Percentiles rank a stretch among this genome's conserved stretches.
Conservation (phyloP, 148 eudicot species). For the Rhododendron ferrugineum region DNA sequence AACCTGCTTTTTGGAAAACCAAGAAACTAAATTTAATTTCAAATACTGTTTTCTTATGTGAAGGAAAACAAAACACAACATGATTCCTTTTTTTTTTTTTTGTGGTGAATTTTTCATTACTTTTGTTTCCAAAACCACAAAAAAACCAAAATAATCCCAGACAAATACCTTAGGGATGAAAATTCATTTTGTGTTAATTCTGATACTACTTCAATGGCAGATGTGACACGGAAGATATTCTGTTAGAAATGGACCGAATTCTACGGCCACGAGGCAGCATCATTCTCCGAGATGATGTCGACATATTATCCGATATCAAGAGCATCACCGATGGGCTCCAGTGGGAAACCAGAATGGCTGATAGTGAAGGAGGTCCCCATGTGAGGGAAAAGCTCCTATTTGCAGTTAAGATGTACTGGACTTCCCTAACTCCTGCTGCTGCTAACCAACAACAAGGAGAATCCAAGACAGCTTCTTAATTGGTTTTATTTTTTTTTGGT, state of each 20-base stretch:
- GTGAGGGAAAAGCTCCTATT: slow-evolving; percentile 57
- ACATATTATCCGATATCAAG: slow-evolving; percentile 49
- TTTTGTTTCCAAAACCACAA: not conserved
- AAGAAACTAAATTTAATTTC: not conserved
- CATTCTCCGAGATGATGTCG: slow-evolving; percentile 74
- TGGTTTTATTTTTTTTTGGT: not conserved
- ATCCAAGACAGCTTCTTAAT: slow-evolving; percentile 22
- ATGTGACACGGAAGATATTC: slow-evolving; percentile 60
- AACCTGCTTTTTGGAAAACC: not conserved
- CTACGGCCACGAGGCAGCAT: slow-evolving; percentile 69
- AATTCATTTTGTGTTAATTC: not conserved
- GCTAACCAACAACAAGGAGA: slow-evolving; percentile 9
- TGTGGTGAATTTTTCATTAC: not conserved
- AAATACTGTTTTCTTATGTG: not conserved
- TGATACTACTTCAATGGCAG: slow-evolving; percentile 22
- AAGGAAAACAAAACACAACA: not conserved
- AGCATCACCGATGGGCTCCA: slow-evolving; percentile 46
- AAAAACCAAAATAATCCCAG: not conserved
- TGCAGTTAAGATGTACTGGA: slow-evolving; percentile 85
- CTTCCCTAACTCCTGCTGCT: slow-evolving; percentile 32
- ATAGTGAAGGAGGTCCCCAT: slow-evolving; percentile 69
- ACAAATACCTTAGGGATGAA: not conserved
- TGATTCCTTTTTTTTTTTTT: not conserved
- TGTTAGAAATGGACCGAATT: slow-evolving; percentile 84
- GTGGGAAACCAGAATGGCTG: slow-evolving; percentile 60